Percentiles rank a stretch among this genome's conserved stretches.
Conservation (phyloP, 2,329 filamentous ascomycete species). For the Pyricularia grisea region DNA sequence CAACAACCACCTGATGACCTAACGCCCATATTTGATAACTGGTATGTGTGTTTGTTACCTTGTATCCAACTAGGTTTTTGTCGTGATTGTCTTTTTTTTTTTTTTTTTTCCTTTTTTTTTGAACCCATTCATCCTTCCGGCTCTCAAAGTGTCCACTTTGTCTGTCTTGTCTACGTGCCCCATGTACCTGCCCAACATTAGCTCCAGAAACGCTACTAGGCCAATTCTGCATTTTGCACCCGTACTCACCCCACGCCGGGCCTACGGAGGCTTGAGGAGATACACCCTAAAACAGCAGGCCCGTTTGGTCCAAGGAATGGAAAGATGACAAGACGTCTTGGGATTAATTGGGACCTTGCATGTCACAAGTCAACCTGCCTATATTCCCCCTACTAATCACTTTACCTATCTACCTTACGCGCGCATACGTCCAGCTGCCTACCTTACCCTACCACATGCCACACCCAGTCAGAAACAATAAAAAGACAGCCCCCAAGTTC, state of each 20-base stretch:
- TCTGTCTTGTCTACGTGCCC: background rate
- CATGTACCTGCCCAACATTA: background rate
- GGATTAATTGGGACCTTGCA: background rate
- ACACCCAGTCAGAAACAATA: background rate
- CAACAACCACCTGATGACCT: background rate
- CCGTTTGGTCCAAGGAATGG: background rate
- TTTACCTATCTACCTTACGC: no score
- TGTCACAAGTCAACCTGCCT: background rate
- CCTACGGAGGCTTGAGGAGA: background rate
- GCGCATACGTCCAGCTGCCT: background rate
- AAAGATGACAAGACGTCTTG: background rate
- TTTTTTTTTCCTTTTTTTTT: no score
- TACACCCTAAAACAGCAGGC: background rate
- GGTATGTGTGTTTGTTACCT: background rate
- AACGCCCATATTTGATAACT: background rate
- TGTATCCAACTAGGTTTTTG: background rate
- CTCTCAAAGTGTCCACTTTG: background rate
- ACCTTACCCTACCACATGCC: background rate
- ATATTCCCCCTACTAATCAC: no score
- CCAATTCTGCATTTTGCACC: background rate
- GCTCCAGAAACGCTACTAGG: background rate
- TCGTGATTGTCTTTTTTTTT: background rate
- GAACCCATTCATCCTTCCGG: background rate
- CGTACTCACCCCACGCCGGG: background rate
- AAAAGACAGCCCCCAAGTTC: background rate